Evolutionary conservation across 495 filamentous ascomycete species (phyloP).

Genomic region (Penicillium silybi): DNA sequence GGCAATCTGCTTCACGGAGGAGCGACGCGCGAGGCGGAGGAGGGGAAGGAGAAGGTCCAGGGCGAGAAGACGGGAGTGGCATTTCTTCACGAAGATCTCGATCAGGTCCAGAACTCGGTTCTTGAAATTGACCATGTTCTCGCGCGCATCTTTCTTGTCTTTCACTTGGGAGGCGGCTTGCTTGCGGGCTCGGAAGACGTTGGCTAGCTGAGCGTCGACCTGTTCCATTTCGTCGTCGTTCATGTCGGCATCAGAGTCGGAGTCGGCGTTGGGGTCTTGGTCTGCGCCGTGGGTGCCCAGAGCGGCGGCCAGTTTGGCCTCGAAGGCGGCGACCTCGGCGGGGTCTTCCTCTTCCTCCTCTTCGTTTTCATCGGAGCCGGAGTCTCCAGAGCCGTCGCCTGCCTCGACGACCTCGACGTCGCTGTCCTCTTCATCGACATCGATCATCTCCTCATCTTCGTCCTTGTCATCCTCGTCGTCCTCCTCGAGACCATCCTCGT

Average conservation of each 20-base stretch:
- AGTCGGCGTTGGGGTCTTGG: slow-evolving; percentile 50
- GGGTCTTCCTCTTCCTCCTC: slow-evolving; percentile 43
- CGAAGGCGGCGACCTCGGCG: slow-evolving; percentile 58
- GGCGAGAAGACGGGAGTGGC: slow-evolving; percentile 60
- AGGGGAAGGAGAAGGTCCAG: slow-evolving; percentile 68
- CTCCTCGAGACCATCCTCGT: slow-evolving; percentile 51
- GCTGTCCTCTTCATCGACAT: slow-evolving; percentile 33
- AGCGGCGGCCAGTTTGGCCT: slow-evolving; percentile 72
- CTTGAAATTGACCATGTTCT: slow-evolving; percentile 93
- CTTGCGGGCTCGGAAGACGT: slow-evolving; percentile 76
- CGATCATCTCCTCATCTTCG: slow-evolving; percentile 34
- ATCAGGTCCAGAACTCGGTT: slow-evolving; percentile 85
- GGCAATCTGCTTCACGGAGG: slow-evolving; percentile 65
- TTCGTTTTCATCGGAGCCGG: slow-evolving; percentile 39
- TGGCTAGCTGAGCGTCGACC: slow-evolving; percentile 73
- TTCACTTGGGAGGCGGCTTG: slow-evolving; percentile 61
- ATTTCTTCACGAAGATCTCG: slow-evolving; percentile 78
- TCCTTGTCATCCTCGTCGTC: slow-evolving; percentile 28
- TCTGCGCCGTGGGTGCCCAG: slow-evolving; percentile 61
- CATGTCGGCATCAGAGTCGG: slow-evolving; percentile 74
- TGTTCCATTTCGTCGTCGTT: slow-evolving; percentile 94
- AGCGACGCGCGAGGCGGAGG: slow-evolving; percentile 53
- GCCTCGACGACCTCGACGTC: slow-evolving; percentile 31
- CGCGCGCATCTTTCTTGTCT: slow-evolving; percentile 79
- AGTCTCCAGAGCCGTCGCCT: slow-evolving; percentile 32